These are phyloP conservation scores for Linum lewisii DNA, from an alignment of 345 rosid genomes.

Conservation along the genomic window DNA sequence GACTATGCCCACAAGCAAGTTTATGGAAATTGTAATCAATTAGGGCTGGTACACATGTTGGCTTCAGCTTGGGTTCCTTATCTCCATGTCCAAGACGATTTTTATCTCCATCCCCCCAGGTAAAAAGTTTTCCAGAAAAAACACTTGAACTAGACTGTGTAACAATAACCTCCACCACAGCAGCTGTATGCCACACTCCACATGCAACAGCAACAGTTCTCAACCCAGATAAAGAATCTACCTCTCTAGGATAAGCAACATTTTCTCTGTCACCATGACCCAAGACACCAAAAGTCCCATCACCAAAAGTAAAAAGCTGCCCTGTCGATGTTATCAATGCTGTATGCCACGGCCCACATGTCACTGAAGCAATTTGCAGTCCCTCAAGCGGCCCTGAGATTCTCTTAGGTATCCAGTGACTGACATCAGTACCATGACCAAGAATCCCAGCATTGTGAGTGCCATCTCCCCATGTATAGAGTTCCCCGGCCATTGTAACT, in stretches of 20 bases:
- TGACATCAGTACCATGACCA: constrained; percentile 78
- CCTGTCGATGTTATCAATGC: constrained; percentile 79
- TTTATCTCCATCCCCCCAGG: constrained; percentile 99
- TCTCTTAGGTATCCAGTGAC: constrained; percentile 98
- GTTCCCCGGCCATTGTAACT: constrained; percentile 81
- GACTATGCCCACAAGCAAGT: constrained; percentile 89
- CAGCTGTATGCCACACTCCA: constrained; percentile 99
- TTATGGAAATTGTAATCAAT: constrained; percentile 69
- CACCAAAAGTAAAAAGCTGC: constrained; percentile 91
- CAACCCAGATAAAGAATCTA: constrained; percentile 77
- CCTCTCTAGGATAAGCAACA: constrained; percentile 68
- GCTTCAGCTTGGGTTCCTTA: constrained; percentile 77
- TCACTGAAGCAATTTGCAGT: constrained; percentile 71
- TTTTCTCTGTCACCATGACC: constrained; percentile 82
- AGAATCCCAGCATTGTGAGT: constrained; percentile 86
- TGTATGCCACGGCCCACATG: constrained; percentile 98
- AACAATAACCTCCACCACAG: constrained; percentile 83
- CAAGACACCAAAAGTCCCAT: constrained; percentile 90
- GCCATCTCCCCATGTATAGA: constrained; percentile 98
- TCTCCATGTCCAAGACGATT: constrained; percentile 94
- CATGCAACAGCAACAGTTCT: constrained; percentile 76
- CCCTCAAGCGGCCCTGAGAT: constrained; percentile 89
- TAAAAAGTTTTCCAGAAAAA: constrained; percentile 80
- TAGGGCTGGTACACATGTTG: constrained; percentile 83
- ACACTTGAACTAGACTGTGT: constrained; percentile 64